These are phyloP conservation scores for Phytophthora meadii DNA, from an alignment of 352 stramenopile genomes.

Conservation along the genomic window DNA sequence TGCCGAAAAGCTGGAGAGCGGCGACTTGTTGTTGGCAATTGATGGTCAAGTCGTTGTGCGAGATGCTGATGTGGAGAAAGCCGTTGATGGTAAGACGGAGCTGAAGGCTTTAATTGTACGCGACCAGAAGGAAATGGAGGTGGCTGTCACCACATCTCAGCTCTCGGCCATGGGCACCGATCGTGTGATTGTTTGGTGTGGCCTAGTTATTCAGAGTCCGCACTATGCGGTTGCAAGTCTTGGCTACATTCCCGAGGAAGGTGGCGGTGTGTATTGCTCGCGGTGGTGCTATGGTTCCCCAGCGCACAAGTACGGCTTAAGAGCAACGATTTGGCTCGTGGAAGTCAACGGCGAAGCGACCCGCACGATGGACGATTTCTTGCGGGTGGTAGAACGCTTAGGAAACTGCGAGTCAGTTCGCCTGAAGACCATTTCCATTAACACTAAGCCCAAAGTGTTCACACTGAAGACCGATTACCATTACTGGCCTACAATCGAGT, in stretches of 20 bases:
- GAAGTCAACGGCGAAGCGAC: constrained; percentile 90
- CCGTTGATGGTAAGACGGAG: constrained; percentile 55
- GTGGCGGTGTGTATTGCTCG: constrained; percentile 89
- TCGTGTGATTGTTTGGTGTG: constrained; percentile 91
- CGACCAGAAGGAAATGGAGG: constrained; percentile 70
- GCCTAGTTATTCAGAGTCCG: constrained; percentile 91
- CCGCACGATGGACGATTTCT: constrained; percentile 83
- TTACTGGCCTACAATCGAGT: constrained; percentile 92
- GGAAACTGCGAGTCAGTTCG: constrained; percentile 85
- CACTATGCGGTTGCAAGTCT: constrained; percentile 87
- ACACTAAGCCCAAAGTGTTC: constrained; percentile 90
- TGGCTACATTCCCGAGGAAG: constrained; percentile 88
- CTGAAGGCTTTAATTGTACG: constrained; percentile 78
- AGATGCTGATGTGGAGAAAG: constrained; percentile 81
- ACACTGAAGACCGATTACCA: constrained; percentile 93
- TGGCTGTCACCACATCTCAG: constrained; percentile 66
- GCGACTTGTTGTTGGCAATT: constrained; percentile 87
- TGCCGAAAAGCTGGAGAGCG: constrained; percentile 72
- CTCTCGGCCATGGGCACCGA: constrained; percentile 86
- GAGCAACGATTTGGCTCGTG: constrained; percentile 92
- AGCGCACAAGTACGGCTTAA: constrained; percentile 91
- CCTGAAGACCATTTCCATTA: constrained; percentile 91
- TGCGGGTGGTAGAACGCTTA: constrained; percentile 82
- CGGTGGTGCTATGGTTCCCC: constrained; percentile 92
- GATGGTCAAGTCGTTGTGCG: constrained; percentile 78